Percentiles rank a stretch among this genome's conserved stretches.
Conservation (phyloP, 768 basidiomycete genomes). For the Rhizopogon vulgaris region DNA sequence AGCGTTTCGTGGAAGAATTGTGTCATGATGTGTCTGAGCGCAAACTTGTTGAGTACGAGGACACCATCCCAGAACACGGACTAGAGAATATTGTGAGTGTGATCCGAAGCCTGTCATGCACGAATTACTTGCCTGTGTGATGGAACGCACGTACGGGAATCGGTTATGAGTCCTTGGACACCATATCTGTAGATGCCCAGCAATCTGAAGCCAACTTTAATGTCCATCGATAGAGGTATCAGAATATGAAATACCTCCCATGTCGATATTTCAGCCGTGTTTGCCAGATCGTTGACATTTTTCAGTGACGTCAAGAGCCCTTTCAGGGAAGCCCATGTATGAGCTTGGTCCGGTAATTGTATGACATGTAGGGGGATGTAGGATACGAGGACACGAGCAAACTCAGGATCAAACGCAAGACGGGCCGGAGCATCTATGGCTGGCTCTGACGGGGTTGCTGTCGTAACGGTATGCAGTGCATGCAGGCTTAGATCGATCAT, state of each 20-base stretch:
- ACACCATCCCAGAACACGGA: slow-evolving; percentile 53
- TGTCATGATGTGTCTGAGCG: slow-evolving; percentile 50
- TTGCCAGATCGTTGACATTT: slow-evolving; percentile 43
- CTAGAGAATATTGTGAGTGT: slow-evolving; percentile 27
- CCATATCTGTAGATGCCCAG: slow-evolving; percentile 48
- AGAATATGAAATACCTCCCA: slow-evolving; percentile 50
- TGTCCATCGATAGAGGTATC: neutral
- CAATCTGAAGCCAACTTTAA: slow-evolving; percentile 28
- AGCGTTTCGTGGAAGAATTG: slow-evolving; percentile 60
- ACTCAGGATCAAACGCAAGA: slow-evolving; percentile 58
- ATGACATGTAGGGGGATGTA: slow-evolving; percentile 65
- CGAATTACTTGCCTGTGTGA: slow-evolving; percentile 45
- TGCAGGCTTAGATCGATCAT: neutral
- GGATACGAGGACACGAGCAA: slow-evolving; percentile 60
- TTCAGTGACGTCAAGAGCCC: slow-evolving; percentile 50
- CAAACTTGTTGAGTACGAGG: slow-evolving; percentile 44
- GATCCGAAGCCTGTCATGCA: neutral
- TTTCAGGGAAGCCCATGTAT: slow-evolving; percentile 47
- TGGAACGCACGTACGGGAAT: slow-evolving; percentile 57
- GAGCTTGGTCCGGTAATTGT: slow-evolving; percentile 38
- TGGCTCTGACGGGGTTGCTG: slow-evolving; percentile 31
- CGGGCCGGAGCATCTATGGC: slow-evolving; percentile 39
- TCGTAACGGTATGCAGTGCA: slow-evolving; percentile 26
- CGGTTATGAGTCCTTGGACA: slow-evolving; percentile 32
- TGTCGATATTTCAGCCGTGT: slow-evolving; percentile 37